These are phyloP conservation scores for Penicillium oxalicum DNA, from an alignment of 2,329 filamentous ascomycete species.

Conservation along the genomic window DNA sequence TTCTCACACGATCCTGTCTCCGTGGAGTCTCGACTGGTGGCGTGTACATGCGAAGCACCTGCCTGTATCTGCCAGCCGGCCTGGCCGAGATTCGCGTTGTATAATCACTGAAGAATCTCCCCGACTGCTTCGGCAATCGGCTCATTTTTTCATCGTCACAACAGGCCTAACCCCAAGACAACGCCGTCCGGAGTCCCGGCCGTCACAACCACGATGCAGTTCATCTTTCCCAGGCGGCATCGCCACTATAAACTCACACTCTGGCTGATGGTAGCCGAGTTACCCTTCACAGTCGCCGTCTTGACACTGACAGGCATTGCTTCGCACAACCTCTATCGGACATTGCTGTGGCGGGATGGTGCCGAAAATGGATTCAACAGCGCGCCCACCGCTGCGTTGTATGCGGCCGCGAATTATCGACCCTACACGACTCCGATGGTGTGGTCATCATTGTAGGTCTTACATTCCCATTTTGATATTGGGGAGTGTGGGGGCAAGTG, in stretches of 20 bases:
- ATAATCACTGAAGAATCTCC: neutral
- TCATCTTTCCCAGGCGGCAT: constrained; percentile 49
- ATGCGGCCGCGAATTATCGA: constrained; percentile 55
- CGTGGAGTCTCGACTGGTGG: constrained; percentile 12
- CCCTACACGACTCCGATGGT: constrained; percentile 50
- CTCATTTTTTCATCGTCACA: too few species aligned
- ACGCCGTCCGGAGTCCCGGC: too few species aligned
- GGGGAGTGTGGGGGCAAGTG: neutral
- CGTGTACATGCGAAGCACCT: constrained; percentile 25
- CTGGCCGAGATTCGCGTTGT: constrained; percentile 27
- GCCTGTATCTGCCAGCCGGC: constrained; percentile 33
- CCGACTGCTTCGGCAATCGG: too few species aligned
- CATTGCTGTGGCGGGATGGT: constrained; percentile 57
- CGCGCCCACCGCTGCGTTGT: constrained; percentile 50
- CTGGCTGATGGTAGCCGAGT: constrained; percentile 50
- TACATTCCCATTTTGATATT: neutral
- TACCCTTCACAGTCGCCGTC: constrained; percentile 52
- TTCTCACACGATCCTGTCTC: constrained; percentile 4
- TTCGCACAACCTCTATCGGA: constrained; percentile 55
- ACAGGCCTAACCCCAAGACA: too few species aligned
- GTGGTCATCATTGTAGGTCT: constrained; percentile 56
- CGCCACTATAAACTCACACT: constrained; percentile 48
- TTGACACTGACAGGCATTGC: constrained; percentile 58
- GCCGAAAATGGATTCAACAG: constrained; percentile 59
- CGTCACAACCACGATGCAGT: constrained; percentile 31